A percentile compares a stretch with the other conserved stretches of the same genome.
phyloP scores from a whole-genome alignment of 2,329 filamentous ascomycete genomes.

The Nannizzia gypsea region DNA sequence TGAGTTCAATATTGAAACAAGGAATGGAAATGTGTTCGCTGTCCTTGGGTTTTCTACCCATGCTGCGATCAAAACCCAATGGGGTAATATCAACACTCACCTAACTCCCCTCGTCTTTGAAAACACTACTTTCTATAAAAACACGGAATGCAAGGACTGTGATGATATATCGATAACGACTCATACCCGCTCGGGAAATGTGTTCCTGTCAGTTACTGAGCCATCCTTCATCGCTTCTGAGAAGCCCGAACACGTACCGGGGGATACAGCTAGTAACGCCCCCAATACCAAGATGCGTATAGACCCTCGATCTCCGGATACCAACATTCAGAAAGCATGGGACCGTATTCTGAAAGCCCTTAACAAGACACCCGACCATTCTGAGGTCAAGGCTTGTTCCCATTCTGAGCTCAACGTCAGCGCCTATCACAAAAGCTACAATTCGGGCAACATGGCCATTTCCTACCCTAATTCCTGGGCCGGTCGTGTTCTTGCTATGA shows the following conservation, averaged over 20 bases:
- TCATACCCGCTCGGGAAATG: slow-evolving; percentile 12
- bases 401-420: not conserved
- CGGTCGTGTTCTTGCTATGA: slow-evolving; percentile 18
- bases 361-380: not conserved
- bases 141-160: not conserved
- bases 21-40: slow-evolving; percentile 23
- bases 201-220: slow-evolving; percentile 15
- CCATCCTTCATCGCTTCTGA: slow-evolving; percentile 11
- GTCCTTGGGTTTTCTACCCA: slow-evolving; percentile 40
- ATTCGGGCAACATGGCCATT: slow-evolving; percentile 19
- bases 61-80: slow-evolving; percentile 34
- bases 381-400: not conserved
- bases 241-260: not conserved
- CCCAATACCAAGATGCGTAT: not conserved
- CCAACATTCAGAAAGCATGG: not conserved
- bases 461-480: slow-evolving; percentile 23
- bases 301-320: not conserved
- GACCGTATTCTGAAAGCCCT: not conserved
- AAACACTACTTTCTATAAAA: not conserved
- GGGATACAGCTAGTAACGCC: not conserved
- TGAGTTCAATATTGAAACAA: slow-evolving; percentile 21
- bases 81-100: slow-evolving; percentile 39
- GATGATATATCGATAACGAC: slow-evolving; percentile 14
- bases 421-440: slow-evolving; percentile 15
- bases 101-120: slow-evolving; percentile 33